These are phyloP conservation scores for Lupinus albus DNA, from an alignment of 306 rosid species.

Conservation along the genomic window DNA sequence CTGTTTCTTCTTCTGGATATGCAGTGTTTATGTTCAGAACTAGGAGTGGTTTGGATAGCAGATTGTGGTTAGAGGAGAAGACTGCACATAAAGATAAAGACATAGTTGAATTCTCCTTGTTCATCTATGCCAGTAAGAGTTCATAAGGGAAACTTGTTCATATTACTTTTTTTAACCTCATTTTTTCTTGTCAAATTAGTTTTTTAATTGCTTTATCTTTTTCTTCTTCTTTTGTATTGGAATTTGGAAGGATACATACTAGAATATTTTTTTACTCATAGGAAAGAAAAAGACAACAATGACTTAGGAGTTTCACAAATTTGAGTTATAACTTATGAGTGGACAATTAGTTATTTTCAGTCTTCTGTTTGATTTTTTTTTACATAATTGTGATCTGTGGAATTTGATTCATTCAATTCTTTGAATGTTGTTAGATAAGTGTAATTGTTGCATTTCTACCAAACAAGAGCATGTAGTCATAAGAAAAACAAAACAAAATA, in stretches of 20 bases:
- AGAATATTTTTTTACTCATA: conserved; percentile 3
- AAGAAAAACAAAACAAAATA: neutral
- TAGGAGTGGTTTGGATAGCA: conserved; percentile 83
- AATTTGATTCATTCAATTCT: neutral
- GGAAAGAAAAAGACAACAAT: conserved; percentile 24
- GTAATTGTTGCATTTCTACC: conserved; percentile 20
- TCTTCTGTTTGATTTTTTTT: conserved; percentile 3
- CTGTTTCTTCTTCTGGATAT: conserved; percentile 47
- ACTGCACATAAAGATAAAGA: conserved; percentile 59
- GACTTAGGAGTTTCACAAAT: conserved; percentile 27
- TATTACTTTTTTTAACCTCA: neutral
- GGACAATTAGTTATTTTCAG: conserved; percentile 16
- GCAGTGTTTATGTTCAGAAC: conserved; percentile 94
- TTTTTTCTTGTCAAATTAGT: neutral
- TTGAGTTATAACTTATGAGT: conserved; percentile 21
- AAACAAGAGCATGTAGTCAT: neutral
- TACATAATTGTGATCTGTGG: neutral
- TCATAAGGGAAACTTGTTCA: conserved; percentile 38
- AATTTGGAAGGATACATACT: conserved; percentile 47
- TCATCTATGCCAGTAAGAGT: conserved; percentile 90
- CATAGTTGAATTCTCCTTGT: conserved; percentile 71
- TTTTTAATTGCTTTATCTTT: conserved; percentile 12
- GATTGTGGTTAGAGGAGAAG: conserved; percentile 89
- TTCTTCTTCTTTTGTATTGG: conserved; percentile 40
- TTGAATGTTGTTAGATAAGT: neutral